Percentiles rank a stretch among this genome's conserved stretches.
Conservation (phyloP, 2,329 filamentous ascomycete species). For the Whalleya microplaca region DNA sequence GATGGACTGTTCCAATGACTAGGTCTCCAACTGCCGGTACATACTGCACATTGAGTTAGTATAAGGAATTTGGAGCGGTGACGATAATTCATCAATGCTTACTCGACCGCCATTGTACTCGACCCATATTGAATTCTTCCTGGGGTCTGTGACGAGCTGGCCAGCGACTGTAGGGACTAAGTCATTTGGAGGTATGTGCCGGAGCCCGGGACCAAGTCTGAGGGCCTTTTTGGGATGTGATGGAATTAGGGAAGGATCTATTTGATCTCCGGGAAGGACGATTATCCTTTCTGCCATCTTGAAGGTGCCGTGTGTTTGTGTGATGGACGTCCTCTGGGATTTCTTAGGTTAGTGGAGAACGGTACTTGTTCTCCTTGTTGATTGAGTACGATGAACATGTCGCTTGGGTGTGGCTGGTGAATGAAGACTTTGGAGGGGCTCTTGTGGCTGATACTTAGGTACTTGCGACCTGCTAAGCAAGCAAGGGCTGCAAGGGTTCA, state of each 20-base stretch:
- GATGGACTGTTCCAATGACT: conserved; percentile 84
- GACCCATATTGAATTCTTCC: conserved; percentile 79
- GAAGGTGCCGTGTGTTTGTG: conserved; percentile 14
- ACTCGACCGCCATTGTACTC: conserved; percentile 73
- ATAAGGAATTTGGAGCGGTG: conserved; percentile 3
- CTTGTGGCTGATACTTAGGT: conserved; percentile 30
- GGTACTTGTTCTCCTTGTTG: background rate
- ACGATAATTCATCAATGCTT: conserved; percentile 34
- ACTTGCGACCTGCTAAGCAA: conserved; percentile 18
- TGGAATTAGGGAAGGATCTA: conserved; percentile 70
- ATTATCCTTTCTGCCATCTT: conserved; percentile 61
- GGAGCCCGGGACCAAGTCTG: conserved; percentile 82
- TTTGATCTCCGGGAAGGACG: conserved; percentile 80
- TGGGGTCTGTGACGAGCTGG: conserved; percentile 67
- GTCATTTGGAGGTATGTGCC: conserved; percentile 76
- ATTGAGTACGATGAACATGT: background rate
- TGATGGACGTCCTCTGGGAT: conserved; percentile 12
- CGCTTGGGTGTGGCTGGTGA: conserved; percentile 19
- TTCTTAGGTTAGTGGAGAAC: conserved; percentile 3
- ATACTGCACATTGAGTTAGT: conserved; percentile 62
- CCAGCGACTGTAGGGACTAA: conserved; percentile 71
- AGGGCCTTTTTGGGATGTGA: conserved; percentile 70
- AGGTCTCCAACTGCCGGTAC: conserved; percentile 79
- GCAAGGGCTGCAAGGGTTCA: no score
- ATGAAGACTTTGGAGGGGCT: conserved; percentile 30